Conservation (phyloP, 73 alveolate species). For the Diophrys appendiculata region DNA sequence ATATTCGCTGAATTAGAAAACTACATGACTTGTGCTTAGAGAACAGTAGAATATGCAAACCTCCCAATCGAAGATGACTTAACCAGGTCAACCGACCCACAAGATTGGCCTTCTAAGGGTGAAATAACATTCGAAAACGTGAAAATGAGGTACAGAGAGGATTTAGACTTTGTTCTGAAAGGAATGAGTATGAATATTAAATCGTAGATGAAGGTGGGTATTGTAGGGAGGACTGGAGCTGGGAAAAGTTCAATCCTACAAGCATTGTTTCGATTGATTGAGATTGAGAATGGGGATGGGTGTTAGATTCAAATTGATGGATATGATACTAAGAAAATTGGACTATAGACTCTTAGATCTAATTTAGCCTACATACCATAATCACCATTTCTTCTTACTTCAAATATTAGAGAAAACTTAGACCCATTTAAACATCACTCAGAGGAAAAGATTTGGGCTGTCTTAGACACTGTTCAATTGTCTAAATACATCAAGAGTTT, state of each 20-base stretch:
- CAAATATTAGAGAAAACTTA: constrained; percentile 81
- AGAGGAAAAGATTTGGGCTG: constrained; percentile 33
- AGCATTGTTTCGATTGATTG: constrained; percentile 85
- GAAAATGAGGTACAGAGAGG: constrained; percentile 78
- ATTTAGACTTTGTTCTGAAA: constrained; percentile 72
- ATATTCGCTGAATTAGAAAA: constrained; percentile 11
- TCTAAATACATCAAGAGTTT: constrained; percentile 19
- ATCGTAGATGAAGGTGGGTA: constrained; percentile 77
- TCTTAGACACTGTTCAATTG: constrained; percentile 24
- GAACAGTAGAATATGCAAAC: constrained; percentile 27
- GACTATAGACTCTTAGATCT: constrained; percentile 69
- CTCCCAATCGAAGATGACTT: constrained; percentile 39
- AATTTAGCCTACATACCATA: constrained; percentile 80
- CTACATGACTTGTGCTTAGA: constrained; percentile 25
- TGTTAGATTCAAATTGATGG: constrained; percentile 82
- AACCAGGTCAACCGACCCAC: constrained; percentile 7
- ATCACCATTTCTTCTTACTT: constrained; percentile 78
- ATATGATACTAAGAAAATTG: constrained; percentile 62
- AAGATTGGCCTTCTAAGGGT: constrained; percentile 71
- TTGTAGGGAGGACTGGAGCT: constrained; percentile 94
- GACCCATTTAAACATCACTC: constrained; percentile 72
- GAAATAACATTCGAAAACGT: constrained; percentile 73
- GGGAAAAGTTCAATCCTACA: constrained; percentile 89
- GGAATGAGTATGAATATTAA: constrained; percentile 64
- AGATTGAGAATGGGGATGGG: constrained; percentile 48